Evolutionary conservation across 768 basidiomycete species (phyloP).

Genomic region (Naganishia onofrii): DNA sequence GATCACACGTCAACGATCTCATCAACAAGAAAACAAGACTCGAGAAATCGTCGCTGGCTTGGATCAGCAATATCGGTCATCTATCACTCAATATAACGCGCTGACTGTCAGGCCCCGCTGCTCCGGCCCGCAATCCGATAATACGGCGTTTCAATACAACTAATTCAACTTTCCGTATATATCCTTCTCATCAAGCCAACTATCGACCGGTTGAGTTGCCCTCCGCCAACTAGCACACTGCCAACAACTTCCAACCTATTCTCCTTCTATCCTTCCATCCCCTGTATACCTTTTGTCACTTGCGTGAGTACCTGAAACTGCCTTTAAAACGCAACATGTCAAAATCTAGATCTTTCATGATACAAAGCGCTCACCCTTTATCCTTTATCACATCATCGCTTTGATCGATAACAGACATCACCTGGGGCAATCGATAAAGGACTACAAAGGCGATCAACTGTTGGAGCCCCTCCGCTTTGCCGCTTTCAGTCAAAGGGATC

Average conservation of each 20-base stretch:
- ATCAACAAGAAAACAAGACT: neutral
- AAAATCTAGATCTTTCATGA: neutral
- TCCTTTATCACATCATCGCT: neutral
- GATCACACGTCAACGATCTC: neutral
- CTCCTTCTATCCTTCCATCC: neutral
- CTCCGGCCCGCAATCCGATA: neutral
- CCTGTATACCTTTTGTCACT: neutral
- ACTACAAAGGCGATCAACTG: slow-evolving; percentile 6
- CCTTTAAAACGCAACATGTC: neutral
- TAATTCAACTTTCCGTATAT: neutral
- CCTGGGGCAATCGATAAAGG: neutral
- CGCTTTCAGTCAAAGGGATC: slow-evolving; percentile 11
- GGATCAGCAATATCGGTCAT: neutral
- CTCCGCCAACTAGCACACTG: neutral
- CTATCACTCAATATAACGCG: neutral
- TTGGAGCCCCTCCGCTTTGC: neutral
- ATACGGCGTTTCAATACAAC: neutral
- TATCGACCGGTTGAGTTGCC: neutral
- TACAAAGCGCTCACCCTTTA: neutral
- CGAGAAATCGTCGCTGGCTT: neutral
- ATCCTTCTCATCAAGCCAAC: neutral
- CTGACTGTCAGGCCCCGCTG: neutral
- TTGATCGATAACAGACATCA: neutral
- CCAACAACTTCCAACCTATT: neutral
- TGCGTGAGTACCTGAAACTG: neutral